Evolutionary conservation across 164 flowering plant genomes (phyloP).

Genomic region (Kalanchoe fedtschenkoi): DNA sequence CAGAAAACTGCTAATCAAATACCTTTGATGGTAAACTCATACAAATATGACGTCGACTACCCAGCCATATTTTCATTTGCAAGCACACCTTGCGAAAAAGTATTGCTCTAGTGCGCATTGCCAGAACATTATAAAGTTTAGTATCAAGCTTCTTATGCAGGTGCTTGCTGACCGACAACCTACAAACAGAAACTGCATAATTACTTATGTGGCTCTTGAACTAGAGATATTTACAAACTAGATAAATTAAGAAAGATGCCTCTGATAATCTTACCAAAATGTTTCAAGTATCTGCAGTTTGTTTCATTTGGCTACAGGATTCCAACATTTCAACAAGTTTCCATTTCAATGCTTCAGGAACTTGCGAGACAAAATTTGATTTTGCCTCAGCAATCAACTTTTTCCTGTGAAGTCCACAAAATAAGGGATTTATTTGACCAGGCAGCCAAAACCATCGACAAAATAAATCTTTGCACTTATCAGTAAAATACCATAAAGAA

Average conservation of each 20-base stretch:
- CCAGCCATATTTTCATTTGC: neutral
- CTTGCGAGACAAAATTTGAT: conserved; percentile 33
- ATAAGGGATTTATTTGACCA: neutral
- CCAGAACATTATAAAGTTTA: neutral
- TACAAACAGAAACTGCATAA: neutral
- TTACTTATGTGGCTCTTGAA: neutral
- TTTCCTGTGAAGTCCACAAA: conserved; percentile 35
- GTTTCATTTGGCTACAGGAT: conserved; percentile 29
- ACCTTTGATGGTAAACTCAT: neutral
- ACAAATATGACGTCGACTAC: neutral
- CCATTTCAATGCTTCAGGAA: conserved; percentile 65
- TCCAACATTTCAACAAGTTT: conserved; percentile 38
- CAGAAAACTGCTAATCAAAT: conserved; percentile 2
- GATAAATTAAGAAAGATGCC: neutral
- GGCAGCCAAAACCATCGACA: neutral
- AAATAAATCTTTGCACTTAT: too few species aligned
- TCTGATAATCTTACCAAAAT: neutral
- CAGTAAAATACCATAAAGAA: neutral
- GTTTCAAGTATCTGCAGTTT: conserved; percentile 15
- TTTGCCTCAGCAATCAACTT: conserved; percentile 50
- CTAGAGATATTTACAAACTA: neutral
- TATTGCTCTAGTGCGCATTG: neutral
- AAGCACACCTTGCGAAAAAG: neutral
- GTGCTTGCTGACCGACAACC: conserved; percentile 4
- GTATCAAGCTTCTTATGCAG: neutral